Evolutionary conservation across 495 filamentous ascomycete species (phyloP).

Genomic region (Xylaria intraflava): DNA sequence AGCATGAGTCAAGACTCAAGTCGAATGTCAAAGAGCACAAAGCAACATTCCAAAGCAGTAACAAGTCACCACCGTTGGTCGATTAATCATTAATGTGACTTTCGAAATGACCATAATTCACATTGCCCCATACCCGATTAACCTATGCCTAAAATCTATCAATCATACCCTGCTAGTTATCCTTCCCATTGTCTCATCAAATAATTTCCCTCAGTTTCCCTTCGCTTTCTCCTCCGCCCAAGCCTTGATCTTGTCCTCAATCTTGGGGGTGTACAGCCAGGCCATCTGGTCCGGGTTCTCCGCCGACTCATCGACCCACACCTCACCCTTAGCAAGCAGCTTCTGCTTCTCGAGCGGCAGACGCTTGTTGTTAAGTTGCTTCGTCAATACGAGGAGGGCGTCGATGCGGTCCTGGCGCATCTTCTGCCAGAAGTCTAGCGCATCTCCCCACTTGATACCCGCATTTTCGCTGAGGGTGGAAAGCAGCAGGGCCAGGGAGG

Average conservation of each 20-base stretch:
- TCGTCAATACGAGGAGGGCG: slow-evolving; percentile 12
- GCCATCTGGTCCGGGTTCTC: slow-evolving; percentile 13
- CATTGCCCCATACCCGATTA: too few species aligned
- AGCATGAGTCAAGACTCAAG: too few species aligned
- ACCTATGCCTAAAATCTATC: too few species aligned
- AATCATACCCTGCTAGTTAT: too few species aligned
- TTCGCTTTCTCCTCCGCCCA: neutral
- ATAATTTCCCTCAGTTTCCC: neutral
- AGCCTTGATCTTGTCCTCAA: slow-evolving; percentile 3
- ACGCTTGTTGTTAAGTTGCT: slow-evolving; percentile 15
- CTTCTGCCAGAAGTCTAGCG: slow-evolving; percentile 15
- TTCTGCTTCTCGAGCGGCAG: slow-evolving; percentile 13
- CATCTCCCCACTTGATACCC: slow-evolving; percentile 3
- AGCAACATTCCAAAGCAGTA: too few species aligned
- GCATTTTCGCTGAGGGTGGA: slow-evolving; percentile 1
- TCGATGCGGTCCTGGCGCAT: slow-evolving; percentile 17
- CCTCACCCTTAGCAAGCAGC: neutral
- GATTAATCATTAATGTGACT: too few species aligned
- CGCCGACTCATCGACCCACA: slow-evolving; percentile 10
- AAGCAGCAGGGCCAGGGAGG: slow-evolving; percentile 24
- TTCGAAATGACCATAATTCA: too few species aligned
- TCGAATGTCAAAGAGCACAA: too few species aligned
- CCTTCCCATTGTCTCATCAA: too few species aligned
- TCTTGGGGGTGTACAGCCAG: slow-evolving; percentile 12
- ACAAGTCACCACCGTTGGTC: too few species aligned